These are phyloP conservation scores for Aspergillus melleus DNA, from an alignment of 2,329 filamentous ascomycete genomes.

Conservation along the genomic window DNA sequence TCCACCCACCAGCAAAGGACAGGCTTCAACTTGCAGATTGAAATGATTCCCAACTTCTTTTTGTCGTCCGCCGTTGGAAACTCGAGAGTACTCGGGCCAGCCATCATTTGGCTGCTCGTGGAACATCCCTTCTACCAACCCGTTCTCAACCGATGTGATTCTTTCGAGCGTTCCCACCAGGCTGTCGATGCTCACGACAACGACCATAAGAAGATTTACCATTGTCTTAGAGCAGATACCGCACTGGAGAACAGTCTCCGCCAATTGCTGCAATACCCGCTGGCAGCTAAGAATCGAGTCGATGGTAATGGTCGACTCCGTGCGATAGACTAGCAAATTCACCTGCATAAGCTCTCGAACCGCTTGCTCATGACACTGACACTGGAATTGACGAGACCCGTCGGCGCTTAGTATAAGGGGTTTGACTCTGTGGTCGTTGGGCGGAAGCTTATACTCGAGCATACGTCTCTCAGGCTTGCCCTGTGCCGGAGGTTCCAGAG, in stretches of 20 bases:
- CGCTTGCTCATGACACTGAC: conserved; percentile 25
- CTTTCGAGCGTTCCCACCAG: conserved; percentile 27
- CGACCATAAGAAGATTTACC: conserved; percentile 30
- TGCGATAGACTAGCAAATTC: conserved; percentile 17
- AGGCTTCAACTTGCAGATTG: conserved; percentile 24
- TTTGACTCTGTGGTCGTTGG: conserved; percentile 1
- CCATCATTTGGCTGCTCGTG: conserved; percentile 12
- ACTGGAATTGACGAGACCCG: conserved; percentile 13
- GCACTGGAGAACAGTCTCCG: conserved; percentile 32
- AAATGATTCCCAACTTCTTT: conserved; percentile 13
- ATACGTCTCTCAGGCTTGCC: conserved; percentile 1
- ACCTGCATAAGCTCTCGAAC: conserved; percentile 25
- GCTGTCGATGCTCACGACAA: conserved; percentile 33
- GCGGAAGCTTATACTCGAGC: conserved; percentile 4
- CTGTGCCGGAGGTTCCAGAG: neutral
- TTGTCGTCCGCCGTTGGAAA: conserved; percentile 5
- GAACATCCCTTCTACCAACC: conserved; percentile 14
- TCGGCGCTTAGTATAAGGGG: neutral
- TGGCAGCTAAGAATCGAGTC: conserved; percentile 29
- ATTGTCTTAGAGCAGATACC: conserved; percentile 24
- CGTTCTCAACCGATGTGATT: conserved; percentile 17
- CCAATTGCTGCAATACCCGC: conserved; percentile 27
- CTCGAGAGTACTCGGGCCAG: conserved; percentile 2
- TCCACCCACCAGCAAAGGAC: conserved; percentile 27
- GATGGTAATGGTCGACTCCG: conserved; percentile 21